These are phyloP conservation scores for Yamadazyma friedrichii DNA, from an alignment of 1,139 yeast genomes.

Conservation along the genomic window DNA sequence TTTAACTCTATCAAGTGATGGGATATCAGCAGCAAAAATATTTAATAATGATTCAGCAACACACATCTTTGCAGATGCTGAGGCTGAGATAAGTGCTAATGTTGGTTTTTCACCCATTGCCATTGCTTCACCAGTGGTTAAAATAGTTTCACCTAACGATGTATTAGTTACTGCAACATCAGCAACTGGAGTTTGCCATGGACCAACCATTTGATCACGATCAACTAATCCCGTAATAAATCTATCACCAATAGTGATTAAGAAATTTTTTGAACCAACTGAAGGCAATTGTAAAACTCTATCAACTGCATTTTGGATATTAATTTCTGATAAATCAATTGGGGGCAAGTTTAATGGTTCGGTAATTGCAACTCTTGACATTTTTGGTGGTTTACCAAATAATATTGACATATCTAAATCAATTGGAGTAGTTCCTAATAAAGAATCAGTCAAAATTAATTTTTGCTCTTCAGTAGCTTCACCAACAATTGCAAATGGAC, in stretches of 20 bases:
- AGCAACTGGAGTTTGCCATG: slow-evolving; percentile 99
- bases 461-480: slow-evolving; percentile 86
- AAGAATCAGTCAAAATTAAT: slow-evolving; percentile 75
- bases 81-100: slow-evolving; percentile 84
- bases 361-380: slow-evolving; percentile 77
- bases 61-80: slow-evolving; percentile 94
- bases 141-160: slow-evolving; percentile 71
- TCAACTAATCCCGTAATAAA: slow-evolving; percentile 95
- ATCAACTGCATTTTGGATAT: slow-evolving; percentile 64
- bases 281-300: slow-evolving; percentile 89
- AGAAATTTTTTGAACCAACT: slow-evolving; percentile 92
- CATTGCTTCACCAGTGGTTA: slow-evolving; percentile 89
- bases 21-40: slow-evolving; percentile 85
- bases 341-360: slow-evolving; percentile 59
- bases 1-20: slow-evolving; percentile 71
- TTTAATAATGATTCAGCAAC: slow-evolving; percentile 95
- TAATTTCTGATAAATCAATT: slow-evolving; percentile 26
- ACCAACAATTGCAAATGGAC: slow-evolving; percentile 95
- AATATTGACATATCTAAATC: slow-evolving; percentile 96
- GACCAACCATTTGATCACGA: slow-evolving; percentile 98
- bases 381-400: slow-evolving; percentile 96
- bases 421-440: slow-evolving; percentile 79
- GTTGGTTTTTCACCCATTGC: slow-evolving; percentile 98
- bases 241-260: slow-evolving; percentile 97
- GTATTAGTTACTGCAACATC: slow-evolving; percentile 97